Conservation (phyloP, 495 filamentous ascomycete species). For the Neurospora tetraspora region DNA sequence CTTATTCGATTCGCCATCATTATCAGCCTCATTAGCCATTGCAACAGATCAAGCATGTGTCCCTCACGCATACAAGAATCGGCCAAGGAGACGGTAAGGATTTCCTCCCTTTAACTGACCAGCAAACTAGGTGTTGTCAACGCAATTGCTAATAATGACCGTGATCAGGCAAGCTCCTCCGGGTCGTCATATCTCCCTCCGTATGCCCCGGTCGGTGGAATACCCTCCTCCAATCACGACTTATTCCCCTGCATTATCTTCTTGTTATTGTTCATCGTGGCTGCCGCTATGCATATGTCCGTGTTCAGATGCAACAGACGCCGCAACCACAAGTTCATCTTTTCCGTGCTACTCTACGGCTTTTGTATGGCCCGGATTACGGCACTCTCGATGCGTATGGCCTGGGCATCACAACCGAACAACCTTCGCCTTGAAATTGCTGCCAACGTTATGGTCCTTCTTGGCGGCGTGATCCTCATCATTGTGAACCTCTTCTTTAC, state of each 20-base stretch:
- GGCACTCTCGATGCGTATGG: conserved; percentile 55
- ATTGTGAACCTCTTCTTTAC: conserved; percentile 70
- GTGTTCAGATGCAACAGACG: conserved; percentile 48
- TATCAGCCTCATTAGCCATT: not conserved
- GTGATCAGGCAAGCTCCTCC: not conserved
- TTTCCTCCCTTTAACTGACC: not conserved
- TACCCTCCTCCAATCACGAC: conserved; percentile 47
- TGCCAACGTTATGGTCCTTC: conserved; percentile 59
- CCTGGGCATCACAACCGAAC: conserved; percentile 36
- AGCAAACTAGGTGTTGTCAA: not conserved
- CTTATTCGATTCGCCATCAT: not conserved
- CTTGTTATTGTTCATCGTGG: conserved; percentile 51
- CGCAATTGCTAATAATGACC: not conserved
- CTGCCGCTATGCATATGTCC: conserved; percentile 49
- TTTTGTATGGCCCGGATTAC: conserved; percentile 65
- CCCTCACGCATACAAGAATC: not conserved
- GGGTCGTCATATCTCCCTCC: conserved; percentile 24
- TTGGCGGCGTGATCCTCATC: conserved; percentile 67
- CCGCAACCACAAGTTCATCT: conserved; percentile 55
- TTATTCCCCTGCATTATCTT: conserved; percentile 55
- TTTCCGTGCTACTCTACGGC: conserved; percentile 56
- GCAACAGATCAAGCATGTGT: not conserved
- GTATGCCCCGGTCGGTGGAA: conserved; percentile 46
- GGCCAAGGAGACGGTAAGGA: not conserved
- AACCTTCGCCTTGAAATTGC: conserved; percentile 55